phyloP scores from a whole-genome alignment of 2,329 filamentous ascomycete genomes.

The Fusarium sp. region DNA sequence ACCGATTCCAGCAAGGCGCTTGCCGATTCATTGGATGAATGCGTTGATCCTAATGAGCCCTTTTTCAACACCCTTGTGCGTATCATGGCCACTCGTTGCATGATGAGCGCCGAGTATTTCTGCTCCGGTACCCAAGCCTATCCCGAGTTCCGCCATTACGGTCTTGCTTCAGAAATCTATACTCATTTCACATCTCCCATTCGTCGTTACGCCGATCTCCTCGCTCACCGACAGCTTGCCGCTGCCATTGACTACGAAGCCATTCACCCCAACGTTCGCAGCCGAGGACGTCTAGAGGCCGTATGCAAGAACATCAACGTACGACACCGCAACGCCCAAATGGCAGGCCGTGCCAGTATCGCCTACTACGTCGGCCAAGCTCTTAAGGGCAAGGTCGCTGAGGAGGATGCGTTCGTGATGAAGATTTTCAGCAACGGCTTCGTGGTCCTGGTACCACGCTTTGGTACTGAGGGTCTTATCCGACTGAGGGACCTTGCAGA shows the following conservation, averaged over 20 bases:
- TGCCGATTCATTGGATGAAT: constrained; percentile 89
- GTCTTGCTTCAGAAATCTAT: constrained; percentile 95
- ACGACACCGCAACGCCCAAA: constrained; percentile 95
- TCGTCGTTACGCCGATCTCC: constrained; percentile 94
- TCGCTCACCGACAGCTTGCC: constrained; percentile 93
- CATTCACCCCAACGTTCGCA: constrained; percentile 83
- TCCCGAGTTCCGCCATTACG: constrained; percentile 96
- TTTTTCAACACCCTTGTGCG: constrained; percentile 99
- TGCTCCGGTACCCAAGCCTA: constrained; percentile 92
- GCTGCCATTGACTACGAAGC: constrained; percentile 94
- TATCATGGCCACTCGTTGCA: constrained; percentile 97
- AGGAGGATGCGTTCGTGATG: constrained; percentile 96
- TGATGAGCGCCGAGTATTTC: constrained; percentile 99
- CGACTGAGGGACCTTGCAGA: constrained; percentile 84
- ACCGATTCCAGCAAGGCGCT: constrained; percentile 92
- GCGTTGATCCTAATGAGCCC: constrained; percentile 81
- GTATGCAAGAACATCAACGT: constrained; percentile 99
- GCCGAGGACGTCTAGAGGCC: constrained; percentile 85
- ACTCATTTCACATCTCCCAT: constrained; percentile 99
- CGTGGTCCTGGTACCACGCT: constrained; percentile 93
- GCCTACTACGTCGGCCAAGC: constrained; percentile 99
- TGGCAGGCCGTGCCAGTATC: constrained; percentile 92
- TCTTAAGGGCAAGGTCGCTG: constrained; percentile 78
- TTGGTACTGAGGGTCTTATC: constrained; percentile 94
- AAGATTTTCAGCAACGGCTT: constrained; percentile 97